Conservation (phyloP, 352 stramenopile species). For the Pythium inflatum region DNA sequence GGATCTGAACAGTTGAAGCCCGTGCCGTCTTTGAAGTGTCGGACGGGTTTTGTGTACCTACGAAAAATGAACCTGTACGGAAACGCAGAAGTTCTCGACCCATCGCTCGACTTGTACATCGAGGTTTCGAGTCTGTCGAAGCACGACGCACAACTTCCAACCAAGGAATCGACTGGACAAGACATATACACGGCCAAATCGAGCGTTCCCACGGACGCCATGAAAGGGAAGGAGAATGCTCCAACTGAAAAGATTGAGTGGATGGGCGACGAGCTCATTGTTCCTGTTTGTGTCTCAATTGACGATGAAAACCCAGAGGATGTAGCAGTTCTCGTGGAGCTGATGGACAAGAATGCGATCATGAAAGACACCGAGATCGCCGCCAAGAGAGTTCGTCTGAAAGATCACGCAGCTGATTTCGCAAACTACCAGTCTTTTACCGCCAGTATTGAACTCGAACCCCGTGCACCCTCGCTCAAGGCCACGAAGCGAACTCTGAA, state of each 20-base stretch:
- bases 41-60: constrained; percentile 34
- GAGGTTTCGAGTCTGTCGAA: constrained; percentile 28
- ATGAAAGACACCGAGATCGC: constrained; percentile 43
- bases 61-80: constrained; percentile 33
- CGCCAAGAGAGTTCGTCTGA: constrained; percentile 21
- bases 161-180: not conserved
- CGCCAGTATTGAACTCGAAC: constrained; percentile 8
- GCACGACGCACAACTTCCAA: not conserved
- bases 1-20: not conserved
- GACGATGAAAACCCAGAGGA: not conserved
- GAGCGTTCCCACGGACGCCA: constrained; percentile 37
- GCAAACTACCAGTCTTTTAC: not conserved
- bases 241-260: constrained; percentile 29
- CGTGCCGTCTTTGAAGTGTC: constrained; percentile 1
- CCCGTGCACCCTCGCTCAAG: not conserved
- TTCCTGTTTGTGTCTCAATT: constrained; percentile 31
- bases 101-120: constrained; percentile 47
- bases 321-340: constrained; percentile 26
- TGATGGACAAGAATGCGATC: constrained; percentile 60
- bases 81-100: constrained; percentile 30
- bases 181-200: constrained; percentile 18
- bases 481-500: constrained; percentile 14
- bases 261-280: constrained; percentile 35
- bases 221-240: constrained; percentile 23
- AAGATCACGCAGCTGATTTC: constrained; percentile 8